Base-by-base conservation (phyloP, 257 asterid species). In the Catharanthus roseus region DNA sequence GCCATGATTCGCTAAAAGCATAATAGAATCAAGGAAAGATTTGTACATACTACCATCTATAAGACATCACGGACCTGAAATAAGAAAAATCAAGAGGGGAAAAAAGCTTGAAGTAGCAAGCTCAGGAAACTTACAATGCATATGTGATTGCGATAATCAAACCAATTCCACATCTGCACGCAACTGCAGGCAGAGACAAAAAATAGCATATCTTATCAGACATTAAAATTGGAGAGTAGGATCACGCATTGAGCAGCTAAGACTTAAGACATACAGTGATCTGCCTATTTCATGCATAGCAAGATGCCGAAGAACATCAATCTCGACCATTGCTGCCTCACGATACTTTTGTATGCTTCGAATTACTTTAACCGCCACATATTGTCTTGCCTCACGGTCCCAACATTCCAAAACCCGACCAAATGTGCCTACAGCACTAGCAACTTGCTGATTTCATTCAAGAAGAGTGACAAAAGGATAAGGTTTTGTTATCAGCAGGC, bases 381-480 rank as follows among this genome's bases (percentile, higher is more conserved):
- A 71, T 45, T 84, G 91, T 67, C 82, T 76, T 41, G 81, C 79
- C 75, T 89, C 85, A 69, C 91, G 92, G 74, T 91, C 96, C 87
- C 95, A 88, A 85, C 97, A 91, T 83, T 91, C 96, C 92, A 91
- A 86, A 69, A 91, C 97, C 73, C 84, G 93, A 71, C 93, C 96
- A 82, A 89, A 91, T 71, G 97, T 91, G 88, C 97, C 97, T 91
- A 88, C 93, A 85, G 88, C 88, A 89, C 90, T 79, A 87, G 87
- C 84, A 89, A 91, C 85, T 81, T 79, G 88, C 90, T 86, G 89
- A 86, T 83, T 74, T 79, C 83, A 83, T 82, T 85, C 90, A 86
- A 89, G 87, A 87, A 85, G 78, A 56, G 69, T 80, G 82, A 83
- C 80, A 85, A 78, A 85, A 86, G 82, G 77, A 81, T 74, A 82